Evolutionary conservation across 2,329 filamentous ascomycete genomes (phyloP).

Genomic region (Neopestalotiopsis clavispora): DNA sequence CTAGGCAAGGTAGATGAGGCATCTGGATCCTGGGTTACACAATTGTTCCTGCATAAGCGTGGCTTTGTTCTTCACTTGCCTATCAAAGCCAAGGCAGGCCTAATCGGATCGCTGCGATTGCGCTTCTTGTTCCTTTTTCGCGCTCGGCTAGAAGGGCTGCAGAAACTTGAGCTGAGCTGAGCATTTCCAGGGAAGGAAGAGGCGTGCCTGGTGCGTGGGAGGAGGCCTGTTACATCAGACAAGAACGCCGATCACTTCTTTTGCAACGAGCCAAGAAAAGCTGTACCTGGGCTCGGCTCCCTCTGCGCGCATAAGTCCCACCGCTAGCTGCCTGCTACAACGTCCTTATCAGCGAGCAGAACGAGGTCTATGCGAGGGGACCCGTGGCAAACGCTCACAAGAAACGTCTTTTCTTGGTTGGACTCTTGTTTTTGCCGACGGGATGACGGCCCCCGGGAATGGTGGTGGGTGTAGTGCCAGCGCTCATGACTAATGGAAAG

Average conservation of each 20-base stretch:
- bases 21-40: neutral
- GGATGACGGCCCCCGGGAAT: neutral
- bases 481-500: neutral
- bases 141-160: neutral
- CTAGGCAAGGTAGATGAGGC: neutral
- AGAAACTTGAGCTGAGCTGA: neutral
- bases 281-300: neutral
- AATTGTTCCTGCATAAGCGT: neutral
- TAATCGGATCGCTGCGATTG: neutral
- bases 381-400: neutral
- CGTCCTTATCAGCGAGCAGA: neutral
- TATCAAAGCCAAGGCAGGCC: neutral
- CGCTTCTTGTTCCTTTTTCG: neutral
- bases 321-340: neutral
- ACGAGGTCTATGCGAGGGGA: neutral
- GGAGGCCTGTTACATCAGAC: neutral
- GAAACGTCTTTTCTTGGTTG: too few species aligned
- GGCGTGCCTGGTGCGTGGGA: neutral
- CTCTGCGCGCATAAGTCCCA: neutral
- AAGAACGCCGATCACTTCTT: neutral
- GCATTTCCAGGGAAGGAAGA: neutral
- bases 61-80: neutral
- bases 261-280: neutral
- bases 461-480: neutral
- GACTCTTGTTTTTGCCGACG: neutral